Evolutionary conservation across 352 stramenopile genomes (phyloP), one percentile per base, ranked within the genome.

Genomic region (Globisporangium apiculatum): DNA sequence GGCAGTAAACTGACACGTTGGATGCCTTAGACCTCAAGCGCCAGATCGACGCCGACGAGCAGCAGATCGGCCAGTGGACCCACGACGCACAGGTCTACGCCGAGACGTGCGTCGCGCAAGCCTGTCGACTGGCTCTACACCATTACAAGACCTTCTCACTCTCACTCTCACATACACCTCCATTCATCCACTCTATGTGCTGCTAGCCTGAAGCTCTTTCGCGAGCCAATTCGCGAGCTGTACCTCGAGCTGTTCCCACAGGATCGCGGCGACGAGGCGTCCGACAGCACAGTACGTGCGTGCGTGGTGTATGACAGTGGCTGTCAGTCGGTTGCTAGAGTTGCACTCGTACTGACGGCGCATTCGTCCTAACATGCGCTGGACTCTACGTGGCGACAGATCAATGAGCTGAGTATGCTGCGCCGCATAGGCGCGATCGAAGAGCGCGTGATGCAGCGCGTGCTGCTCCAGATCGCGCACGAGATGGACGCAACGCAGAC

Each of bases 361-460:
- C 24, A 31, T 31, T 31, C 24, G 24, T 31, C 1, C 24, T 31
- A 31, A 31, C 24, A 31, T 31, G 24, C 24, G 24, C 24, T 41
- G 9, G 31, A 37, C 36, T 53, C 14, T 17, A 11, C 8, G 6
- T 31, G 24, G 24, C 24, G 31, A 1, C 17, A 78, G 71, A 68
- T 61, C 47, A 58, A 73, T 37, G 71, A 80, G 12, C 36, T 73
- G n/a, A 73, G 36, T 54, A 73, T 70, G 56, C 59, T 86, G 38
- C 73, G 72, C 4, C 69, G 68, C 35, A 83, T 89, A 24, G 79
- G 79, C 1, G 59, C 67, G 6, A 82, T 87, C 40, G 74, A 87
- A 55, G 76, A 87, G 58, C 76, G 79, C 5, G 61, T 73, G 17
- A 89, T 86, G 76, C 79, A 85, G 64, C 76, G 78, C 18, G 67